phyloP scores from a whole-genome alignment of 1,284 basidiomycete species.

The Austroboletus novae-zelandiae region DNA sequence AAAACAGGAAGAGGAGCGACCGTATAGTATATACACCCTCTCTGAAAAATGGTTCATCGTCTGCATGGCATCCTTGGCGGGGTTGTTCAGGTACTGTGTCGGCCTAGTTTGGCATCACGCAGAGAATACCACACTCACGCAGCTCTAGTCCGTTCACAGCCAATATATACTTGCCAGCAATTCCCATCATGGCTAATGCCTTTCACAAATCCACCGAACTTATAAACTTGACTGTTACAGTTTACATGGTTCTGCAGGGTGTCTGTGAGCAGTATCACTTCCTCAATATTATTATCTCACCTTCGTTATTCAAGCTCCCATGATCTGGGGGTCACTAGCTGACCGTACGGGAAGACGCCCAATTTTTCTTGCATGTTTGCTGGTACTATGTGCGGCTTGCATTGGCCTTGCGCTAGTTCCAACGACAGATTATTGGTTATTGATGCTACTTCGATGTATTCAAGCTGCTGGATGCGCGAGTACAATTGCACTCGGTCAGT shows the following conservation, averaged over 20 bases:
- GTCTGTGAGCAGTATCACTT: slow-evolving; percentile 43
- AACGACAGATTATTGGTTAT: slow-evolving; percentile 56
- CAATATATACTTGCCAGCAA: slow-evolving; percentile 77
- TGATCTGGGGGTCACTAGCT: slow-evolving; percentile 52
- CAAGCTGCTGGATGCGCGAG: slow-evolving; percentile 62
- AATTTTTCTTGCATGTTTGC: slow-evolving; percentile 50
- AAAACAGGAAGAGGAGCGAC: slow-evolving; percentile 16
- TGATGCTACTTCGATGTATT: slow-evolving; percentile 60
- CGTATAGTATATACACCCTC: slow-evolving; percentile 54
- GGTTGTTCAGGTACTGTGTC: slow-evolving; percentile 53
- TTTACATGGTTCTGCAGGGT: slow-evolving; percentile 78
- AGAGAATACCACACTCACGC: not conserved
- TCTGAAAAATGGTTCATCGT: slow-evolving; percentile 71
- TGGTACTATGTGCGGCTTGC: slow-evolving; percentile 51
- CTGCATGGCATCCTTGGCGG: slow-evolving; percentile 52
- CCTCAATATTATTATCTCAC: too few species aligned
- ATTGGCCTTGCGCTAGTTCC: slow-evolving; percentile 61
- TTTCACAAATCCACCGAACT: slow-evolving; percentile 65
- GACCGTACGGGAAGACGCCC: slow-evolving; percentile 56
- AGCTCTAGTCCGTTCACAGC: slow-evolving; percentile 61
- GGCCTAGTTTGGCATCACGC: not conserved
- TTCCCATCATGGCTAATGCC: slow-evolving; percentile 60
- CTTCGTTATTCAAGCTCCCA: slow-evolving; percentile 44
- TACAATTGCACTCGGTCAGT: slow-evolving; percentile 52
- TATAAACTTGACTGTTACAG: slow-evolving; percentile 76